Evolutionary conservation across 345 rosid species (phyloP).

Genomic region (Lepidium didymum): DNA sequence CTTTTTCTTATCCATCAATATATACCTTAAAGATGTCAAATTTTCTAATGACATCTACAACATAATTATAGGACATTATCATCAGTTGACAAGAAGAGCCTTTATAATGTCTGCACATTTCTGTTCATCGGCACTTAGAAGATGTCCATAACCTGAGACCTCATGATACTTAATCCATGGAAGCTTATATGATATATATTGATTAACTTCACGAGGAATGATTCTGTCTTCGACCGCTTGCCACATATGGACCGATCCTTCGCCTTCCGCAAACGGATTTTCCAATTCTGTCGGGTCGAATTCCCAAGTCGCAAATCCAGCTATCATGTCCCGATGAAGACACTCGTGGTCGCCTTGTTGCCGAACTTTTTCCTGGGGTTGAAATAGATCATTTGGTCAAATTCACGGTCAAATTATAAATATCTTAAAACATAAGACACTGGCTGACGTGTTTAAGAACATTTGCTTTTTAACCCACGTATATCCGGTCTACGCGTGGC

Average conservation of each 20-base stretch:
- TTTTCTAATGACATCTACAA: neutral
- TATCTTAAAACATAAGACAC: neutral
- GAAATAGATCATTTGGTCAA: neutral
- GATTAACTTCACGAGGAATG: conserved; percentile 42
- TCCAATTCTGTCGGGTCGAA: conserved; percentile 56
- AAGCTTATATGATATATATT: conserved; percentile 43
- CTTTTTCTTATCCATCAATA: neutral
- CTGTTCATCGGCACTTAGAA: conserved; percentile 30
- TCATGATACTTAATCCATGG: conserved; percentile 81
- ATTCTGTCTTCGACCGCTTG: conserved; percentile 62
- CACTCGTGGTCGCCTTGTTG: conserved; percentile 75
- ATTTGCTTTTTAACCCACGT: neutral
- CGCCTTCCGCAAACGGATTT: conserved; percentile 51
- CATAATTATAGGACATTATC: neutral
- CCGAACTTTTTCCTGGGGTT: conserved; percentile 36
- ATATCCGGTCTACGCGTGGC: no score
- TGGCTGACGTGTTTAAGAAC: neutral
- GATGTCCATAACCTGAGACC: conserved; percentile 56
- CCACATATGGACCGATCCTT: conserved; percentile 72
- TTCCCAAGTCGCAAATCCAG: conserved; percentile 65
- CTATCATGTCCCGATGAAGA: conserved; percentile 54
- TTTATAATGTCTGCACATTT: conserved; percentile 44
- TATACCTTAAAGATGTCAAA: neutral
- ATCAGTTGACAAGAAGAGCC: conserved; percentile 37
- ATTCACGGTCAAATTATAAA: neutral